phyloP scores from a whole-genome alignment of 2,329 filamentous ascomycete genomes.

The Venturia carpophila region DNA sequence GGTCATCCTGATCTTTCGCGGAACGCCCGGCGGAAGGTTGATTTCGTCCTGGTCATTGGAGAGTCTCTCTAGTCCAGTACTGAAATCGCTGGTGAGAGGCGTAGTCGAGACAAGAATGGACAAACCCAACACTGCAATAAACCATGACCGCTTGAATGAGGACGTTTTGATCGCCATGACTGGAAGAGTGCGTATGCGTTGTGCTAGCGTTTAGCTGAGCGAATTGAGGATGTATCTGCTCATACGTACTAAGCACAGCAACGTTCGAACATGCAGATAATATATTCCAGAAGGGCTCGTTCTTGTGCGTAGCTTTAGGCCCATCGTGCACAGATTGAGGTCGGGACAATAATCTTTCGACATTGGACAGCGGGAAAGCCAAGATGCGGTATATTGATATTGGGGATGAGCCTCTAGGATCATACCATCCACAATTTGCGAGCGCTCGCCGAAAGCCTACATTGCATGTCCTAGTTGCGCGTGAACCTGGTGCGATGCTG shows the following conservation, averaged over 20 bases:
- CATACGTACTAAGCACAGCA: too few relatives aligned
- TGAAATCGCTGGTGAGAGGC: neutral
- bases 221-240: too few relatives aligned
- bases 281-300: neutral
- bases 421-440: neutral
- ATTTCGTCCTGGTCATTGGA: neutral
- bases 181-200: neutral
- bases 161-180: neutral
- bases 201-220: too few relatives aligned
- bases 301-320: neutral
- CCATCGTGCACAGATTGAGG: neutral
- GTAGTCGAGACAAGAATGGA: neutral
- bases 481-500: neutral
- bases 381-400: neutral
- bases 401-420: neutral
- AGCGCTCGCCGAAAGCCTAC: neutral
- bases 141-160: neutral
- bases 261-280: neutral
- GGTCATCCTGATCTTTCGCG: slow-evolving; percentile 8
- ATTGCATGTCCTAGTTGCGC: neutral
- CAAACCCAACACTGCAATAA: neutral
- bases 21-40: neutral
- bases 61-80: neutral
- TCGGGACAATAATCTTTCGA: neutral
- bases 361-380: neutral